Evolutionary conservation across 257 asterid genomes (phyloP), one percentile per base, ranked within the genome.

Genomic region (Solanum bulbocastanum): DNA sequence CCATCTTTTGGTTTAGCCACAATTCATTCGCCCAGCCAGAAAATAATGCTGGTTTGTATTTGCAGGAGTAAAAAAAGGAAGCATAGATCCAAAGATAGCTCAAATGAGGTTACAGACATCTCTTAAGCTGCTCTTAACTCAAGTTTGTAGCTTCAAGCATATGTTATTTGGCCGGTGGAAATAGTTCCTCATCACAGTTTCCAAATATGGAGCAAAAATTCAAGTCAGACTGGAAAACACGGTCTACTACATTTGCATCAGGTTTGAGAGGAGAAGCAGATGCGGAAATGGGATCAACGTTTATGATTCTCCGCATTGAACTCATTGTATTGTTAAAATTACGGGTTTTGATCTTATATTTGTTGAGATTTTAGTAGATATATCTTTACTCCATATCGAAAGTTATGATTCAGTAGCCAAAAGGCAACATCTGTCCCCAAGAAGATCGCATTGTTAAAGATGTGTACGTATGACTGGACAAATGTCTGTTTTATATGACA

Each of bases 1-100:
- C 5, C 0, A 1, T 32, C 66, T 46, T 27, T 81, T 81, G 85
- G 68, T 46, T 81, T 46, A 25, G 2, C 65, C n/a, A 78, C 8
- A 40, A 42, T 87, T 78, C 73, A 71, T 60, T n/a, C 5, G 5
- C 39, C 60, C 30, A 33, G 40, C 23, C 52, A 42, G 83, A 35
- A 39, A 46, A 46, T 35, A 33, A 46, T 39, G 44, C 65, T 15
- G 44, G 84, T 79, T 88, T 87, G 46, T 87, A 68, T 62, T 69
- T 89, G 91, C 98, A 97, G 98, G 98, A 95, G 95, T 91, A 97
- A 94, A 93, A 97, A 97, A 89, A 94, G 98, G 83, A 97, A 97
- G 92, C 99, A 95, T 94, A 92, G 97, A 89, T 94, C 98, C 36
- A 97, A 96, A 89, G 98, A 94, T 35, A 83, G 93, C 88, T 91